phyloP scores from a whole-genome alignment of 768 basidiomycete genomes.

The Psilocybe azurescens region DNA sequence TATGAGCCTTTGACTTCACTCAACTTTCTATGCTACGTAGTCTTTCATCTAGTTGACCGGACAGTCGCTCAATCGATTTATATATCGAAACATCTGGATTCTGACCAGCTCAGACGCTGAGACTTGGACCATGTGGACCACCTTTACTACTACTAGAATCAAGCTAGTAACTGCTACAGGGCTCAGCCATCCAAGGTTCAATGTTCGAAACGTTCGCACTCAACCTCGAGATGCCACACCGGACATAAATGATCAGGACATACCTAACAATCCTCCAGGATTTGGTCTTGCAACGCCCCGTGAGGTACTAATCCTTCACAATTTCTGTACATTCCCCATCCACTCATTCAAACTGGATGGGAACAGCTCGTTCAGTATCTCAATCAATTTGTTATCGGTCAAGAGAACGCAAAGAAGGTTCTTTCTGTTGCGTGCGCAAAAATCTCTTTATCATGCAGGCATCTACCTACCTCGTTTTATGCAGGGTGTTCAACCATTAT shows the following conservation, averaged over 20 bases:
- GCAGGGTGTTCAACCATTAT: constrained; percentile 94
- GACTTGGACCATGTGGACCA: not conserved
- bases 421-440: constrained; percentile 88
- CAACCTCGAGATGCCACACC: constrained; percentile 53
- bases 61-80: not conserved
- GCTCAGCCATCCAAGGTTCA: constrained; percentile 26
- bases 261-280: constrained; percentile 42
- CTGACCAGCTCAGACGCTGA: not conserved
- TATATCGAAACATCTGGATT: not conserved
- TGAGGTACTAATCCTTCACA: constrained; percentile 36
- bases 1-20: not conserved
- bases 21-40: not conserved
- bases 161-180: not conserved
- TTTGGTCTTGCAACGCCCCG: constrained; percentile 62
- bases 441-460: not conserved
- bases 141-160: not conserved
- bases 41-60: not conserved
- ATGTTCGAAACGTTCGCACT: constrained; percentile 50
- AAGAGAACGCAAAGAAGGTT: constrained; percentile 91
- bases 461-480: constrained; percentile 3
- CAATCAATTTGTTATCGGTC: constrained; percentile 89
- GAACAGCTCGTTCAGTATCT: constrained; percentile 81
- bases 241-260: constrained; percentile 20
- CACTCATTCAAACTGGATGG: constrained; percentile 1
- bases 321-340: not conserved